phyloP scores from a whole-genome alignment of 2,329 filamentous ascomycete genomes.

The Penicillium sp. region DNA sequence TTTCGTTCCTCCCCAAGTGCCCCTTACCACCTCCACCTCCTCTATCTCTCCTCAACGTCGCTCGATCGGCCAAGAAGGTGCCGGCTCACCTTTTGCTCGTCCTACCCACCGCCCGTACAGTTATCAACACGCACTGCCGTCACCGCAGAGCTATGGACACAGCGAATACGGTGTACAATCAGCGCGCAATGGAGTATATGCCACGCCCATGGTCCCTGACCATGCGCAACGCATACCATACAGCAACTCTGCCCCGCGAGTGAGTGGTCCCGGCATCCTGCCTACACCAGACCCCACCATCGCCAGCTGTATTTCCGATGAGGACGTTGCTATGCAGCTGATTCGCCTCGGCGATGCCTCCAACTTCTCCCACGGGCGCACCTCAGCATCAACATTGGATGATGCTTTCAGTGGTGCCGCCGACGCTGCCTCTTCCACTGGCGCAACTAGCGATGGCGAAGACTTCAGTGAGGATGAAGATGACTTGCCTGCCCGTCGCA shows the following conservation, averaged over 20 bases:
- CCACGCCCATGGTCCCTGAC: constrained; percentile 61
- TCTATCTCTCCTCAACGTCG: constrained; percentile 91
- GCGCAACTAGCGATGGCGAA: constrained; percentile 79
- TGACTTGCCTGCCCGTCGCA: constrained; percentile 53
- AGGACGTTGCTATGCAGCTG: constrained; percentile 95
- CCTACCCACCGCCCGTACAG: constrained; percentile 79
- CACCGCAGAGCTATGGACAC: constrained; percentile 76
- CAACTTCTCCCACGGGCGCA: constrained; percentile 89
- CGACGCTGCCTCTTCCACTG: constrained; percentile 81
- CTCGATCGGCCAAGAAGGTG: constrained; percentile 71
- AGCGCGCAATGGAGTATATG: constrained; percentile 55
- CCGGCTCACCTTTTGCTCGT: constrained; percentile 71
- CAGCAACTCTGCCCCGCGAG: constrained; percentile 43
- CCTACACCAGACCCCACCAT: constrained; percentile 97
- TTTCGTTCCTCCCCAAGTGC: constrained; percentile 92
- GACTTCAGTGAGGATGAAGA: constrained; percentile 65
- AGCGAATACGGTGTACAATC: constrained; percentile 46
- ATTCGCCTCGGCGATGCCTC: constrained; percentile 95
- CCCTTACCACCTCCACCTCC: constrained; percentile 93
- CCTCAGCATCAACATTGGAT: constrained; percentile 89
- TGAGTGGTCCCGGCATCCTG: constrained; percentile 64
- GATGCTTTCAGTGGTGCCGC: constrained; percentile 91
- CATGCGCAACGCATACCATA: constrained; percentile 66
- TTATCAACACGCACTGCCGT: constrained; percentile 77
- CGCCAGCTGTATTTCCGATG: constrained; percentile 94